Evolutionary conservation across 2,329 filamentous ascomycete genomes (phyloP).

Genomic region (Sarocladium kiliense): DNA sequence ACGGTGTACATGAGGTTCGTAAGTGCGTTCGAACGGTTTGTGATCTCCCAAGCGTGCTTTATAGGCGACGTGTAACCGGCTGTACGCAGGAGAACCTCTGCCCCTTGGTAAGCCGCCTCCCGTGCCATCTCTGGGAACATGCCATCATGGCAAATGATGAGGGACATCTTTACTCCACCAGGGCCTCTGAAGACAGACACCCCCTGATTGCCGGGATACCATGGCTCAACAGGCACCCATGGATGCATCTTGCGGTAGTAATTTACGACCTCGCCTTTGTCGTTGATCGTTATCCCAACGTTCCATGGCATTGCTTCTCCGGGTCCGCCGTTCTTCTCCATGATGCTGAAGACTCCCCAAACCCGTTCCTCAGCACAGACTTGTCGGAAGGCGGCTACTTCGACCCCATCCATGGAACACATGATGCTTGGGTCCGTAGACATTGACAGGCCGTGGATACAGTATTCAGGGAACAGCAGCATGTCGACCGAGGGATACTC

Average conservation of each 20-base stretch:
- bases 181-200: neutral
- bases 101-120: neutral
- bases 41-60: neutral
- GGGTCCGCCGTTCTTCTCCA: neutral
- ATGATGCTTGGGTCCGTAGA: neutral
- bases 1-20: neutral
- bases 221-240: neutral
- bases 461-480: neutral
- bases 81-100: neutral
- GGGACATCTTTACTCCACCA: neutral
- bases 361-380: neutral
- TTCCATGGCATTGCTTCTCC: neutral
- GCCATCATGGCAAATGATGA: neutral
- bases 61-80: neutral
- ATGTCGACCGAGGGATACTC: neutral
- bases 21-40: neutral
- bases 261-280: neutral
- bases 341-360: neutral
- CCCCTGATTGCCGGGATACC: neutral
- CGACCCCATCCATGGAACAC: neutral
- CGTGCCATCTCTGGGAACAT: neutral
- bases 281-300: neutral
- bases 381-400: neutral
- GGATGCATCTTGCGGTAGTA: neutral
- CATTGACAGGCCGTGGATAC: neutral